Conservation (phyloP, 441 rosid genomes). For the Populus tomentosa region DNA sequence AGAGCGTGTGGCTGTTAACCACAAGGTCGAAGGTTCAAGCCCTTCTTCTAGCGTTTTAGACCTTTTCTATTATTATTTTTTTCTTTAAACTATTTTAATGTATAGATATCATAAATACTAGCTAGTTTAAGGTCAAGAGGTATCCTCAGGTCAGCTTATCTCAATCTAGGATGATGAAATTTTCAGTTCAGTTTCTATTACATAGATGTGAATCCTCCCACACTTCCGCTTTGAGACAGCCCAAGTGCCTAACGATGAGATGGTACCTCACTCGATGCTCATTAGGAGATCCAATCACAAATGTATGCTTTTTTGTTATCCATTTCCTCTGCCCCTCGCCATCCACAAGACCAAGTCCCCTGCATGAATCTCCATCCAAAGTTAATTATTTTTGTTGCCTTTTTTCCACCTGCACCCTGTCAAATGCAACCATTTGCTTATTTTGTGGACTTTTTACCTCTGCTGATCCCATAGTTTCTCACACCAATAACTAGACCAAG, state of each 20-base stretch:
- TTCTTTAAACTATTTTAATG: no score
- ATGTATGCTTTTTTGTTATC: conserved; percentile 19
- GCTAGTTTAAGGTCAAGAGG: no score
- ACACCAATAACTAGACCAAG: conserved; percentile 23
- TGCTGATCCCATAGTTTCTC: conserved; percentile 28
- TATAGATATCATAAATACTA: no score
- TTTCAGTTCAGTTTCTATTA: not conserved
- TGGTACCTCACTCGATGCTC: conserved; percentile 33
- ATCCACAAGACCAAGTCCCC: conserved; percentile 27
- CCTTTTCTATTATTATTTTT: no score
- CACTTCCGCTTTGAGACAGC: conserved; percentile 20
- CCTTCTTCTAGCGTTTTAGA: conserved; percentile 38
- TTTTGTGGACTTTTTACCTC: conserved; percentile 13
- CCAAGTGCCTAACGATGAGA: conserved; percentile 16
- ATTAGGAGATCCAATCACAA: conserved; percentile 23
- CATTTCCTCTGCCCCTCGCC: conserved; percentile 28
- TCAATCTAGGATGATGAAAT: no score
- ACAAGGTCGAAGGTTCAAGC: conserved; percentile 63
- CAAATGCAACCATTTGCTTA: conserved; percentile 33
- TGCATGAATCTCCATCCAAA: conserved; percentile 26
- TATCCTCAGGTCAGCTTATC: no score
- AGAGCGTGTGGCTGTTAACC: conserved; percentile 74
- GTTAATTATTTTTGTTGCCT: conserved; percentile 23
- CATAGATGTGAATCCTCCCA: not conserved
- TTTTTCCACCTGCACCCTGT: conserved; percentile 24